Base-by-base conservation (phyloP, 192 early-diverging fungal genomes). In the Podila epigama region DNA sequence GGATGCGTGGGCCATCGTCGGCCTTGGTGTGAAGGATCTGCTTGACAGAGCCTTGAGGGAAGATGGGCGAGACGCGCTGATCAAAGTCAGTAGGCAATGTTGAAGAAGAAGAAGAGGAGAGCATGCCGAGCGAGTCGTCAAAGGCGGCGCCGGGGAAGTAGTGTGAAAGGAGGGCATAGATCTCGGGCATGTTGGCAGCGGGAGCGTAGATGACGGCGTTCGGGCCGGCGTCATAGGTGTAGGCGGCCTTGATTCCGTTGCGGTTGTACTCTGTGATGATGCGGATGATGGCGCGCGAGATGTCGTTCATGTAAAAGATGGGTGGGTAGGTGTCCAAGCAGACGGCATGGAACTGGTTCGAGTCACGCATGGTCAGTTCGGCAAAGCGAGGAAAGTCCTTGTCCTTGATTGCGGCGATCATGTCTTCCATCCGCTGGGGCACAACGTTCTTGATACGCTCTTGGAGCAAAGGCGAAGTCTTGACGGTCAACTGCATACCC, bases 241-340 rank as follows among this genome's bases (percentile, higher is more conserved):
- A 99, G 2, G 98, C 98, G 15, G 92, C 97, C 52, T 91, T 92
- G 60, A 80, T 78, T 25, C 80, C 84, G 40, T 80, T 67, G 27
- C 80, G 58, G 78, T 99, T 99, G 88, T 95, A 98, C 28, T 88
- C 91, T 36, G 91, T 91, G 58, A 99, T 84, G 41, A 98, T 79
- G 34, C 79, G 79, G 70, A 97, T 93, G 55, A 99, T 91, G 53
- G 90, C 89, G 51, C 94, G 89, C 53, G 96, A 97, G 28, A 93
- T 89, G 81, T 98, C 96, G 85, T 96, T 98, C 82, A 99, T 80
- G 81, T 99, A 99, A 63, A 96, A 93, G 70, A 99, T 96, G 20
- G 98, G 98, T 33, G 98, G 98, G 82, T 87, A 98, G 10, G 97
- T 98, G 83, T 99, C 98, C n/a, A 98, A 82, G 79, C 97, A 98